Evolutionary conservation across 1,284 basidiomycete species (phyloP).

Genomic region (Naganishia liquefaciens): DNA sequence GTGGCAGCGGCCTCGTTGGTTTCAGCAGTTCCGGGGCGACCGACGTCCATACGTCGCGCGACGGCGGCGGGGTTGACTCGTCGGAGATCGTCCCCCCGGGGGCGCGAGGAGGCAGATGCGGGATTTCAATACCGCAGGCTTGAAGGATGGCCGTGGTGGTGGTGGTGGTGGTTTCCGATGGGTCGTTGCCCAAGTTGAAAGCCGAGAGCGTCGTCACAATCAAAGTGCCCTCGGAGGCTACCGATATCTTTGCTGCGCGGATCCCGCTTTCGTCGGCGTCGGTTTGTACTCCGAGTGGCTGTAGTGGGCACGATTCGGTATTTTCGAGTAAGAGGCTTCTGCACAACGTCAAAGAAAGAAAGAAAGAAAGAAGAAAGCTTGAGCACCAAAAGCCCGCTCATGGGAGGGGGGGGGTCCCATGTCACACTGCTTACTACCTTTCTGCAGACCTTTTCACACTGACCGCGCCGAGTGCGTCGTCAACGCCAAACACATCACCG

Average conservation of each 20-base stretch:
- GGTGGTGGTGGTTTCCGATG: slow-evolving; percentile 1
- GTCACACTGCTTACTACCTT: neutral
- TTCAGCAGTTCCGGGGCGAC: slow-evolving; percentile 47
- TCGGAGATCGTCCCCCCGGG: neutral
- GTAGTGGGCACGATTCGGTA: too few species aligned
- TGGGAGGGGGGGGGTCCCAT: too few species aligned
- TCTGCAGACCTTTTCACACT: neutral
- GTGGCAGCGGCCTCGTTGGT: slow-evolving; percentile 52
- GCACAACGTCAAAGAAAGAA: too few species aligned
- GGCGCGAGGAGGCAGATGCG: neutral
- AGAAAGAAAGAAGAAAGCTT: slow-evolving; percentile 2
- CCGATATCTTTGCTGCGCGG: neutral
- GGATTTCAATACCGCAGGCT: slow-evolving; percentile 9
- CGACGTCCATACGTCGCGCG: neutral
- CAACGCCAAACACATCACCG: too few species aligned
- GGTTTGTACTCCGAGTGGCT: neutral
- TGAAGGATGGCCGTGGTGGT: slow-evolving; percentile 43
- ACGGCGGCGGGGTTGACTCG: neutral
- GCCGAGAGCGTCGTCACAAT: slow-evolving; percentile 15
- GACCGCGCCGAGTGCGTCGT: neutral
- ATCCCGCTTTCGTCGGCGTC: neutral
- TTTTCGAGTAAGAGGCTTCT: slow-evolving; percentile 2
- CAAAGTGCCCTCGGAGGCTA: neutral
- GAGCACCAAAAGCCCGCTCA: too few species aligned
- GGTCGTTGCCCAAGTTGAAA: slow-evolving; percentile 27